phyloP scores from a whole-genome alignment of 83 land plant genomes.

The Thuja plicata region DNA sequence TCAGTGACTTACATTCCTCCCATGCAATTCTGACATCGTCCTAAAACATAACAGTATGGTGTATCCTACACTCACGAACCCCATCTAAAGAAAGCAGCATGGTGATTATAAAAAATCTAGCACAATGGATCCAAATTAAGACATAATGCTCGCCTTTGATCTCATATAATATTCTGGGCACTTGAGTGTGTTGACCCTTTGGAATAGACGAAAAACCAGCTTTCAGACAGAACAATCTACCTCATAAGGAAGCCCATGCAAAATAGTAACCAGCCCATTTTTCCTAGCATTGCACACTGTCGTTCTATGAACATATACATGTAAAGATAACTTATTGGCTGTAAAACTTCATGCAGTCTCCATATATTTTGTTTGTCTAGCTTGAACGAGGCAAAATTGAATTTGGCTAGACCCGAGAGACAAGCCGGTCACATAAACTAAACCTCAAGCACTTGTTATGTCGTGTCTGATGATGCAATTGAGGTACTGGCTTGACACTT shows the following conservation, averaged over 20 bases:
- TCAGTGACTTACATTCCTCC: background rate
- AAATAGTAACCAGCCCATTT: background rate
- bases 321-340: background rate
- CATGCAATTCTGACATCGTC: background rate
- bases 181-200: background rate
- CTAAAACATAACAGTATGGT: background rate
- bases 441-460: slow-evolving; percentile 75
- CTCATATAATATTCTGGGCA: background rate
- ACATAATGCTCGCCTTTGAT: background rate
- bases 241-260: background rate
- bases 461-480: slow-evolving; percentile 36
- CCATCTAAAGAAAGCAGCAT: background rate
- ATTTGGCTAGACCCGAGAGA: slow-evolving; percentile 22
- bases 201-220: background rate
- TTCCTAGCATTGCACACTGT: background rate
- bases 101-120: background rate
- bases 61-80: background rate
- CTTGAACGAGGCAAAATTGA: background rate
- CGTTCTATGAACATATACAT: background rate
- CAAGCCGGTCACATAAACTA: slow-evolving; percentile 10
- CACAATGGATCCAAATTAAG: background rate
- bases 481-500: slow-evolving; percentile 20
- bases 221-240: background rate
- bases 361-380: background rate
- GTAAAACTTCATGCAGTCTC: background rate